Percentiles rank a stretch among this genome's conserved stretches.
phyloP scores from a whole-genome alignment of 805 yeast genomes.

The Teunomyces atbi region DNA sequence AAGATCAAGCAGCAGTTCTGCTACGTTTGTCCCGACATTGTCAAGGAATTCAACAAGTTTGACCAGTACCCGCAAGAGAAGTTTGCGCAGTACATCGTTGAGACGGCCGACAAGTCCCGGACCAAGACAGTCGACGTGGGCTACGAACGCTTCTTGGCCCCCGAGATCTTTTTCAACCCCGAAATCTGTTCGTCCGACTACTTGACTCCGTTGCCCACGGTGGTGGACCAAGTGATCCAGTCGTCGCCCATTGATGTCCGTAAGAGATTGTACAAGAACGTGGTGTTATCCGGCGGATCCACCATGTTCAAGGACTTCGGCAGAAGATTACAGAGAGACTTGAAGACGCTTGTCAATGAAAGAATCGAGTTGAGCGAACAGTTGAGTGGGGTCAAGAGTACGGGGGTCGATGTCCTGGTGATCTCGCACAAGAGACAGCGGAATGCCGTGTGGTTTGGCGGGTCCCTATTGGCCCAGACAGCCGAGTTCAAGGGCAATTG shows the following conservation, averaged over 20 bases:
- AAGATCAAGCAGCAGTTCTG: conserved; percentile 95
- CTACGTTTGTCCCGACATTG: conserved; percentile 97
- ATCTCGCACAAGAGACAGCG: conserved; percentile 96
- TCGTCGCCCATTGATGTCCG: conserved; percentile 97
- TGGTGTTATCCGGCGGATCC: conserved; percentile 95
- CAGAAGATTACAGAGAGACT: conserved; percentile 93
- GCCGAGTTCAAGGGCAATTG: conserved; percentile 95
- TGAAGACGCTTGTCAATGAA: conserved; percentile 81
- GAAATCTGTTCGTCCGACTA: conserved; percentile 95
- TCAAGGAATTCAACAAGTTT: conserved; percentile 90
- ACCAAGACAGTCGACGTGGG: conserved; percentile 76
- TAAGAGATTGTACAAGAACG: conserved; percentile 91
- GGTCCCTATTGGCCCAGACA: conserved; percentile 94
- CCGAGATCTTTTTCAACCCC: conserved; percentile 98
- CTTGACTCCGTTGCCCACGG: conserved; percentile 93
- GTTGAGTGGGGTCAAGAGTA: conserved; percentile 70
- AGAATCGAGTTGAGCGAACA: conserved; percentile 82
- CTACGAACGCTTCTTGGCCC: conserved; percentile 95
- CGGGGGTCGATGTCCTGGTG: conserved; percentile 96
- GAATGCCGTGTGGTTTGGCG: conserved; percentile 99
- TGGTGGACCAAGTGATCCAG: conserved; percentile 93
- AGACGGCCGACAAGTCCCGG: conserved; percentile 67
- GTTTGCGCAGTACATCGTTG: conserved; percentile 90
- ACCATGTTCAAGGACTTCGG: conserved; percentile 99
- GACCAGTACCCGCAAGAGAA: conserved; percentile 87